These are phyloP conservation scores for Drosera spatulata DNA, from an alignment of 179 eudicot species.

Conservation along the genomic window DNA sequence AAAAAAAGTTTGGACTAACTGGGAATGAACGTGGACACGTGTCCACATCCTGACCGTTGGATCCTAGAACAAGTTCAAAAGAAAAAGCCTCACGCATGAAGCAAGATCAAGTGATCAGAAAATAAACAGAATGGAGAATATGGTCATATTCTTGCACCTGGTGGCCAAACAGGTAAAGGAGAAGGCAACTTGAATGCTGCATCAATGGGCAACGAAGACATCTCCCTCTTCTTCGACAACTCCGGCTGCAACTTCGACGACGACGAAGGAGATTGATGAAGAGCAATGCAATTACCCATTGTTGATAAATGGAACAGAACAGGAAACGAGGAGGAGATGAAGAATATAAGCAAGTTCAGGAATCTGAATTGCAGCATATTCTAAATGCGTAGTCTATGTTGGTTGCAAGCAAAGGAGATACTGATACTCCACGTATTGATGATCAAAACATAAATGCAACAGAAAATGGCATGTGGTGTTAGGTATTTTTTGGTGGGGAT, in stretches of 20 bases:
- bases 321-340: background rate
- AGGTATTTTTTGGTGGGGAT: too few species aligned
- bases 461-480: too few species aligned
- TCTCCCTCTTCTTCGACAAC: slow-evolving; percentile 9
- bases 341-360: background rate
- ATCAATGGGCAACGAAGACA: slow-evolving; percentile 24
- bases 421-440: too few species aligned
- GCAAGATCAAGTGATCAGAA: background rate
- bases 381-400: background rate
- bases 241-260: background rate
- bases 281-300: slow-evolving; percentile 24
- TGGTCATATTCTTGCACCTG: slow-evolving; percentile 15
- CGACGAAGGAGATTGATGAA: slow-evolving; percentile 2
- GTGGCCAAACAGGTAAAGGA: slow-evolving; percentile 37
- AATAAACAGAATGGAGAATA: background rate
- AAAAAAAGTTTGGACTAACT: too few species aligned
- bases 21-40: too few species aligned
- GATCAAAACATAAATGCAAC: too few species aligned
- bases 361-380: background rate
- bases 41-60: too few species aligned
- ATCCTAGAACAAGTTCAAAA: background rate
- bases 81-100: background rate
- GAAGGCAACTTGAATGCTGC: slow-evolving; percentile 37
- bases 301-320: background rate
- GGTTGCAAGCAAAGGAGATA: background rate